phyloP scores from a whole-genome alignment of 1,139 yeast genomes.

The Zygosaccharomyces sapae region DNA sequence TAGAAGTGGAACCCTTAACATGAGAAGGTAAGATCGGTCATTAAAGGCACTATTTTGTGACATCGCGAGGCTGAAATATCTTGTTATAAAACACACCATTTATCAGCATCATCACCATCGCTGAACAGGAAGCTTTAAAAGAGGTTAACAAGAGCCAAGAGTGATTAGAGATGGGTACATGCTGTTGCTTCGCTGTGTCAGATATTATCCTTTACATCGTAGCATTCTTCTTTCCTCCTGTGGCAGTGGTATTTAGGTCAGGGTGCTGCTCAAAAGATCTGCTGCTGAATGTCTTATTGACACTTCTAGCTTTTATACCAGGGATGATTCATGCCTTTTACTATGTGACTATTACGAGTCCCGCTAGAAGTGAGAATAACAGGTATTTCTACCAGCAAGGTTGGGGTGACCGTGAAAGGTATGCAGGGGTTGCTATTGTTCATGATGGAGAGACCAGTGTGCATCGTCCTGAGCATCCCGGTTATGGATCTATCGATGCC shows the following conservation, averaged over 20 bases:
- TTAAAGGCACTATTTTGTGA: slow-evolving; percentile 7
- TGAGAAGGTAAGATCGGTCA: slow-evolving; percentile 1
- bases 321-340: slow-evolving; percentile 69
- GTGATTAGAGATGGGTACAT: slow-evolving; percentile 21
- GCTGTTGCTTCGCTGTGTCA: slow-evolving; percentile 33
- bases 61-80: slow-evolving; percentile 4
- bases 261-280: slow-evolving; percentile 38
- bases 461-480: slow-evolving; percentile 5
- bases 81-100: slow-evolving; percentile 3
- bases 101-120: background rate
- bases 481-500: slow-evolving; percentile 8
- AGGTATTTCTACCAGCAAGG: slow-evolving; percentile 32
- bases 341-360: slow-evolving; percentile 36
- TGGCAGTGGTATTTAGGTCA: slow-evolving; percentile 34
- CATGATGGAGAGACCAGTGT: slow-evolving; percentile 1
- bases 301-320: slow-evolving; percentile 75
- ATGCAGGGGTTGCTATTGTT: slow-evolving; percentile 3
- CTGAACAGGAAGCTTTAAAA: background rate
- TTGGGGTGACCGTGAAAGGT: slow-evolving; percentile 32
- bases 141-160: background rate
- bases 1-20: slow-evolving; percentile 23
- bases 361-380: slow-evolving; percentile 26
- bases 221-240: slow-evolving; percentile 35
- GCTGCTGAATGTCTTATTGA: slow-evolving; percentile 69
- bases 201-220: slow-evolving; percentile 32